Percentiles rank a stretch among this genome's conserved stretches.
These are phyloP conservation scores for Neckera pumila DNA, from an alignment of 225 moss, liverwort and hornwort species.

Conservation along the genomic window DNA sequence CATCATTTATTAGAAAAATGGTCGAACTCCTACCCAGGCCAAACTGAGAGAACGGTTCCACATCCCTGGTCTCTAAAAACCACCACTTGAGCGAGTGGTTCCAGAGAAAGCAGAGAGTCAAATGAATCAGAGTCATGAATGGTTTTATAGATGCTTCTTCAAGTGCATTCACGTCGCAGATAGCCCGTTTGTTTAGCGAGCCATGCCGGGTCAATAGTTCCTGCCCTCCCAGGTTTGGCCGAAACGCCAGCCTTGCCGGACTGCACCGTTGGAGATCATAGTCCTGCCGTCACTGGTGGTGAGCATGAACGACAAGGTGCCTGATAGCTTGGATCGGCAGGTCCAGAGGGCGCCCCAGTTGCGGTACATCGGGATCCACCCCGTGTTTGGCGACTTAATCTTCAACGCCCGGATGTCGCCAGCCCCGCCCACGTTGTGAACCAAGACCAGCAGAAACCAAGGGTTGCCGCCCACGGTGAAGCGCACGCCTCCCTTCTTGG, in stretches of 20 bases:
- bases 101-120: background rate
- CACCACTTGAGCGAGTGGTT: background rate
- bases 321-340: background rate
- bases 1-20: background rate
- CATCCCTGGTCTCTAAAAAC: background rate
- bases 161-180: background rate
- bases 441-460: constrained; percentile 46
- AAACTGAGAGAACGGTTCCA: background rate
- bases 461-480: constrained; percentile 60
- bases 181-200: too few species aligned
- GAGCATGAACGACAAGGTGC: constrained; percentile 23
- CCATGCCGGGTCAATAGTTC: background rate
- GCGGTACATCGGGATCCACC: constrained; percentile 38
- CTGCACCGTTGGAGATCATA: background rate
- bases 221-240: constrained; percentile 57
- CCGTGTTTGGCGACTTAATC: constrained; percentile 6
- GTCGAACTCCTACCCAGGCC: background rate
- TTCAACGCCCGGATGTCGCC: constrained; percentile 22
- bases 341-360: constrained; percentile 48
- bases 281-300: constrained; percentile 14
- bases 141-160: background rate
- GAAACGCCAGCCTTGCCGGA: constrained; percentile 8
- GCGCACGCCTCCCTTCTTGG: constrained; percentile 40
- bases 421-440: constrained; percentile 15
- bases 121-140: background rate